Percentiles rank a stretch among this genome's conserved stretches.
phyloP scores from a whole-genome alignment of 139 green algal genomes.

The Chloropicon primus region DNA sequence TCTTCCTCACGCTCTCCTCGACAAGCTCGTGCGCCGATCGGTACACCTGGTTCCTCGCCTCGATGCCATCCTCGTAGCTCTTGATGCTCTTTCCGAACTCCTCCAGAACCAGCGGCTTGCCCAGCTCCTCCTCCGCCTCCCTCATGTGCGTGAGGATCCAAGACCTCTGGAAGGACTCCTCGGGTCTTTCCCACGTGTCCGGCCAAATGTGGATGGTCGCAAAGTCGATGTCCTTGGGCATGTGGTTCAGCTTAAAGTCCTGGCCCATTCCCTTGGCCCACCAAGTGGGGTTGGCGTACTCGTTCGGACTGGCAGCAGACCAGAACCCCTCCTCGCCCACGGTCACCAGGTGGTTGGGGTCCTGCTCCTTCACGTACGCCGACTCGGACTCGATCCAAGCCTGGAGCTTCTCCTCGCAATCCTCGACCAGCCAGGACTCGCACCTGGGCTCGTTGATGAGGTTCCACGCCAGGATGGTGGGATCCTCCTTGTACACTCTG shows the following conservation, averaged over 20 bases:
- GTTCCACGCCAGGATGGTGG: constrained; percentile 56
- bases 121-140: constrained; percentile 20
- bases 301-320: constrained; percentile 14
- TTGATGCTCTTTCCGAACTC: constrained; percentile 57
- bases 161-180: constrained; percentile 23
- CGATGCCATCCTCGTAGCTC: not conserved
- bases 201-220: constrained; percentile 52
- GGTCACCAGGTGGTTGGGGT: constrained; percentile 49
- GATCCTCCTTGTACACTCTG: constrained; percentile 48
- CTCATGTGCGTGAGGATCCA: constrained; percentile 39
- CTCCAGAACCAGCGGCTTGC: constrained; percentile 62
- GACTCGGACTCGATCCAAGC: constrained; percentile 23
- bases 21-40: not conserved
- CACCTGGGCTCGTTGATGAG: constrained; percentile 61
- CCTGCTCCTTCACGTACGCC: constrained; percentile 26
- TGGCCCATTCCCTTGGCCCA: constrained; percentile 48
- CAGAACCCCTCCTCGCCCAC: constrained; percentile 52
- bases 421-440: constrained; percentile 16
- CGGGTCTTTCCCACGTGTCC: constrained; percentile 34
- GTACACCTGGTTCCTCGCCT: constrained; percentile 1
- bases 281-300: constrained; percentile 20
- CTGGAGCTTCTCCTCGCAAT: constrained; percentile 16
- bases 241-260: constrained; percentile 55
- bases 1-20: not conserved
- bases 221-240: constrained; percentile 49